Evolutionary conservation across 2,329 filamentous ascomycete species (phyloP).

Genomic region (Aspergillus glaucus): DNA sequence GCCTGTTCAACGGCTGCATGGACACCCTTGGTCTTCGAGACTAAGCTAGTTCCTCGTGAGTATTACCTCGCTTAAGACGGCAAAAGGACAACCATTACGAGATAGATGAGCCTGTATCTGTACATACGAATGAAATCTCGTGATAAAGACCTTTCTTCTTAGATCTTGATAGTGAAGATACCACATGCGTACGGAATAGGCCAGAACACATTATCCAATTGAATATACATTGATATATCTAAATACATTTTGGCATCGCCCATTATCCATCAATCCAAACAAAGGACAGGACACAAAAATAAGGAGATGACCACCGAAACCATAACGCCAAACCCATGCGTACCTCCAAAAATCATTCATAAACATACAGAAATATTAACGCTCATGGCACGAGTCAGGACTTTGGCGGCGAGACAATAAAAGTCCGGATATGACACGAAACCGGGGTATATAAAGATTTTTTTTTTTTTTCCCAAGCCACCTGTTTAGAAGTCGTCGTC

Average conservation of each 20-base stretch:
- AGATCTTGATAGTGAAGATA: no score
- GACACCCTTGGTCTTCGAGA: no score
- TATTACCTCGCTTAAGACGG: no score
- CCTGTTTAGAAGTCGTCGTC: conserved; percentile 86
- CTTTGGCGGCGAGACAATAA: neutral
- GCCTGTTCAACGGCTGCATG: no score
- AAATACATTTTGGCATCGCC: conserved; percentile 11
- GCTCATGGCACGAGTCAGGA: conserved; percentile 12
- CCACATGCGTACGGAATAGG: neutral
- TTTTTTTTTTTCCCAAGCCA: neutral
- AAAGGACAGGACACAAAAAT: conserved; percentile 6
- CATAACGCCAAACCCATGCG: conserved; percentile 31
- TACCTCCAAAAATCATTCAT: conserved; percentile 25
- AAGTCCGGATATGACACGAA: conserved; percentile 1
- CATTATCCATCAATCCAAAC: conserved; percentile 8
- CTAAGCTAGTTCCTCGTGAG: no score
- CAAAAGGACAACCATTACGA: no score
- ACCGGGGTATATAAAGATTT: conserved; percentile 14
- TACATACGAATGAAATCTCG: no score
- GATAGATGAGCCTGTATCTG: no score
- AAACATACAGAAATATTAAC: conserved; percentile 24
- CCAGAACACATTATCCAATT: neutral
- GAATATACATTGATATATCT: conserved; percentile 16
- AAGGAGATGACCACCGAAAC: conserved; percentile 9
- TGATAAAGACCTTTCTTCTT: no score